Evolutionary conservation across 495 filamentous ascomycete species (phyloP).

Genomic region (Penicillium herquei): DNA sequence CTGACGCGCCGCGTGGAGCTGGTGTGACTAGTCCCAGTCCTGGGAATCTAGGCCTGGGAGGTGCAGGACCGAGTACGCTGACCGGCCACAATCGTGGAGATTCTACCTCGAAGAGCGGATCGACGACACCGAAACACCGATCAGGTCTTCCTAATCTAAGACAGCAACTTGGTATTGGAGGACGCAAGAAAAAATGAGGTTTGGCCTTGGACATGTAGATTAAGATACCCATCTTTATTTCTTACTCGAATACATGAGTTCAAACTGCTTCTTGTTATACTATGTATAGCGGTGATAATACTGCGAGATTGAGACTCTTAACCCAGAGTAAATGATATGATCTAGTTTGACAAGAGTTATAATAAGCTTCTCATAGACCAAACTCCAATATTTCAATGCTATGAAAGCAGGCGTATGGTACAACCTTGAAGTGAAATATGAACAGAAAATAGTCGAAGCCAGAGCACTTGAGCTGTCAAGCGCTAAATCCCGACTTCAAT

Average conservation of each 20-base stretch:
- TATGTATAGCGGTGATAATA: neutral
- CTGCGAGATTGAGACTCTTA: too few species aligned
- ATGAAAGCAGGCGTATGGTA: too few species aligned
- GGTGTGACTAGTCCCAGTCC: slow-evolving; percentile 13
- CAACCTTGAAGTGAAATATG: too few species aligned
- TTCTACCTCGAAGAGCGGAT: slow-evolving; percentile 5
- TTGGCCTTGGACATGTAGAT: neutral
- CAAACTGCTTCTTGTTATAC: neutral
- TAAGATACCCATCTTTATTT: slow-evolving; percentile 7
- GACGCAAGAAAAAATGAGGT: slow-evolving; percentile 46
- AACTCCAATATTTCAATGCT: too few species aligned
- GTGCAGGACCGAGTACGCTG: slow-evolving; percentile 15
- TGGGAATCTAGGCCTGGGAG: slow-evolving; percentile 5
- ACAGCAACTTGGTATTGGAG: slow-evolving; percentile 60
- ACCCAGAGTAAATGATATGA: too few species aligned
- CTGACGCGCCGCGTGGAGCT: slow-evolving; percentile 37
- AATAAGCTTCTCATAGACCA: too few species aligned
- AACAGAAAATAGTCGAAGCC: too few species aligned
- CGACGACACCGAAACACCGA: slow-evolving; percentile 52
- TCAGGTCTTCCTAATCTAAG: slow-evolving; percentile 69
- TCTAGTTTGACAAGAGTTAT: too few species aligned
- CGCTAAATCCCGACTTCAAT: too few species aligned
- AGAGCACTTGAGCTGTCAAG: too few species aligned
- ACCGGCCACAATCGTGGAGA: neutral
- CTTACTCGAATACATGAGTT: neutral